Evolutionary conservation across 345 rosid genomes (phyloP).

Genomic region (Leavenworthia alabamica): DNA sequence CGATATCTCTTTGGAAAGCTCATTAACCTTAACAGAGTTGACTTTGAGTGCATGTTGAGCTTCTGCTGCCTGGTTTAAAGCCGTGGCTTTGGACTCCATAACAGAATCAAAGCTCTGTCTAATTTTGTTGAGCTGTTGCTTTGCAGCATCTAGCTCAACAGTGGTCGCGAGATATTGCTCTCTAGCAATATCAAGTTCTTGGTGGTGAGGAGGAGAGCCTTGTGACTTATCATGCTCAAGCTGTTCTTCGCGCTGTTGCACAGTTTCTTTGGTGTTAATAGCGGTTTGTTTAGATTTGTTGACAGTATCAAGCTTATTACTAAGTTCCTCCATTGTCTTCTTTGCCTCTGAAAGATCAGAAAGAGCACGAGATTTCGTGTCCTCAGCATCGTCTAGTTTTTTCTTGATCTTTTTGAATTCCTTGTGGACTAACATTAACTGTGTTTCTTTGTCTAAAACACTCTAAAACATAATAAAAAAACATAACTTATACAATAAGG

Average conservation of each 20-base stretch:
- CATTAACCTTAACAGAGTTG: conserved; percentile 37
- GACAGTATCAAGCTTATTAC: conserved; percentile 33
- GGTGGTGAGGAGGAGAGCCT: conserved; percentile 32
- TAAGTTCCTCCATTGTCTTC: conserved; percentile 39
- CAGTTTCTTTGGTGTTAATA: conserved; percentile 39
- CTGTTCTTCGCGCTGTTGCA: conserved; percentile 41
- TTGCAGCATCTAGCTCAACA: conserved; percentile 47
- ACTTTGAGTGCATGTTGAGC: conserved; percentile 41
- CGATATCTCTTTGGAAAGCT: conserved; percentile 53
- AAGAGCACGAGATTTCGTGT: conserved; percentile 37
- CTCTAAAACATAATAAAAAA: conserved; percentile 25
- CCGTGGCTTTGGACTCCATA: conserved; percentile 49
- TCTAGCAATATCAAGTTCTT: conserved; percentile 51
- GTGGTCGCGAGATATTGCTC: conserved; percentile 47
- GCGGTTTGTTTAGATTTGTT: conserved; percentile 40
- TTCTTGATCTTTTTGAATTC: conserved; percentile 40
- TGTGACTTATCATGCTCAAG: conserved; percentile 56
- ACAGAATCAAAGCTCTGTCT: conserved; percentile 73
- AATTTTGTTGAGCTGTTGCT: conserved; percentile 60
- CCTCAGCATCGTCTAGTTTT: conserved; percentile 39
- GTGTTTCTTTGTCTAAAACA: conserved; percentile 56
- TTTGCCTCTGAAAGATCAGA: conserved; percentile 51
- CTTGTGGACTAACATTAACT: conserved; percentile 43
- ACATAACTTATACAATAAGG: not conserved
- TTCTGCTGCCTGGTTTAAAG: conserved; percentile 65